Evolutionary conservation across 257 asterid genomes (phyloP).

Genomic region (Anisodus acutangulus): DNA sequence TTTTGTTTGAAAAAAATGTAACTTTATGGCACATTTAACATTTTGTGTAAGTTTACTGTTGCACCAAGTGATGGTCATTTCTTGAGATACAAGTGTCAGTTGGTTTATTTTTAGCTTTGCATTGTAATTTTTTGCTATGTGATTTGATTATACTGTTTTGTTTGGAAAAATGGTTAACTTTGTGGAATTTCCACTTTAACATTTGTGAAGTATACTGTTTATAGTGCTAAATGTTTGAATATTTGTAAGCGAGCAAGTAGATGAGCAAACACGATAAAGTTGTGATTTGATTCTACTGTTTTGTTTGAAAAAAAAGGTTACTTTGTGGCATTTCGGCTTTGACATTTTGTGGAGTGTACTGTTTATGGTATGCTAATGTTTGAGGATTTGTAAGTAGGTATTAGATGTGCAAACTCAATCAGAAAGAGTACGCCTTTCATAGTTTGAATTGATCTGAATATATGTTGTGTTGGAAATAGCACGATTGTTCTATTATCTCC

Average conservation of each 20-base stretch:
- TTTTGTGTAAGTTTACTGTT: not conserved
- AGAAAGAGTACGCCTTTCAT: not conserved
- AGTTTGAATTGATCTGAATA: not conserved
- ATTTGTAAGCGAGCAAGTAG: constrained; percentile 4
- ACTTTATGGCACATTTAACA: not conserved
- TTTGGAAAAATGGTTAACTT: not conserved
- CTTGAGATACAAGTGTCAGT: constrained; percentile 38
- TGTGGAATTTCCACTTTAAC: not conserved
- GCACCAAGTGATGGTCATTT: constrained; percentile 57
- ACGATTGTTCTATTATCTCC: not conserved
- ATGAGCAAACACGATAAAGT: not conserved
- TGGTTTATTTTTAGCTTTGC: constrained; percentile 4
- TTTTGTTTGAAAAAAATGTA: not conserved
- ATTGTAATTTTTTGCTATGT: not conserved
- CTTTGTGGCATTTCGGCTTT: not conserved
- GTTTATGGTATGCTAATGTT: not conserved
- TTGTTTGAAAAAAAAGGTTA: not conserved
- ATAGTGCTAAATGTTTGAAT: not conserved
- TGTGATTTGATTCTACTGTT: constrained; percentile 20
- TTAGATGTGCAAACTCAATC: not conserved
- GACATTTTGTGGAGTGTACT: not conserved
- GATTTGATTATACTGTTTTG: constrained; percentile 8
- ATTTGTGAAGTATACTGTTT: not conserved
- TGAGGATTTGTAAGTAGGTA: constrained; percentile 16
- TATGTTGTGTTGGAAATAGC: not conserved